Percentiles rank a stretch among this genome's conserved stretches.
phyloP scores from a whole-genome alignment of 2,329 filamentous ascomycete genomes.

The Hypoxylon sp. region DNA sequence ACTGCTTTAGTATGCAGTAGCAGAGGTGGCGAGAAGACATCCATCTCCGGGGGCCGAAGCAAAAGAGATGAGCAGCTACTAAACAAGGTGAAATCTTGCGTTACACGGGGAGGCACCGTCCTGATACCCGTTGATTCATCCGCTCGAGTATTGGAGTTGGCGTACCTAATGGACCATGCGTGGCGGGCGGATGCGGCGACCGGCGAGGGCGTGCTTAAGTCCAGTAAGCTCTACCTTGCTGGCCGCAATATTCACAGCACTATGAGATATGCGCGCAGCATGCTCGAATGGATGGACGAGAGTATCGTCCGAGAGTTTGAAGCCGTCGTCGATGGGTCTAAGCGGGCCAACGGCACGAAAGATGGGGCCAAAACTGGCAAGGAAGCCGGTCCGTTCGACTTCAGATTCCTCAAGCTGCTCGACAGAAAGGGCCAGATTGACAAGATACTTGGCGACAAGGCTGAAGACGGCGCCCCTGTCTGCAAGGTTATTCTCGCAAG shows the following conservation, averaged over 20 bases:
- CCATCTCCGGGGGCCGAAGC: conserved; percentile 79
- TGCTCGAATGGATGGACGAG: conserved; percentile 99
- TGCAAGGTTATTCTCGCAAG: conserved; percentile 90
- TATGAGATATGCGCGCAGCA: conserved; percentile 90
- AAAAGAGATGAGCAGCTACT: conserved; percentile 90
- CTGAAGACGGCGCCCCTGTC: conserved; percentile 59
- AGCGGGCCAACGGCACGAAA: conserved; percentile 62
- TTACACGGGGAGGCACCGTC: conserved; percentile 88
- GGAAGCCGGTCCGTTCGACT: conserved; percentile 85
- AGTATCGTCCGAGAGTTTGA: conserved; percentile 94
- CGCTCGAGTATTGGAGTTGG: conserved; percentile 91
- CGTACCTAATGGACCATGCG: conserved; percentile 91
- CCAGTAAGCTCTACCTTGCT: conserved; percentile 81
- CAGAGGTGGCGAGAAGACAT: conserved; percentile 79
- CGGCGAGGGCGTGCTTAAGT: conserved; percentile 66
- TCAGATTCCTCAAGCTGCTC: conserved; percentile 85
- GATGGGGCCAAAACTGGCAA: conserved; percentile 65
- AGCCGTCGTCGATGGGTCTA: conserved; percentile 69
- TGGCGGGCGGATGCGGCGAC: conserved; percentile 79
- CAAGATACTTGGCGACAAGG: conserved; percentile 69
- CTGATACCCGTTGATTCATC: conserved; percentile 96
- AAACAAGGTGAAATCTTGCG: conserved; percentile 83
- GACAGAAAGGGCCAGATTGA: conserved; percentile 87
- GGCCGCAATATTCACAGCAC: conserved; percentile 89
- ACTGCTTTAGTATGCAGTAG: conserved; percentile 95